phyloP scores from a whole-genome alignment of 352 stramenopile species.

The Globisporangium paroecandrum region DNA sequence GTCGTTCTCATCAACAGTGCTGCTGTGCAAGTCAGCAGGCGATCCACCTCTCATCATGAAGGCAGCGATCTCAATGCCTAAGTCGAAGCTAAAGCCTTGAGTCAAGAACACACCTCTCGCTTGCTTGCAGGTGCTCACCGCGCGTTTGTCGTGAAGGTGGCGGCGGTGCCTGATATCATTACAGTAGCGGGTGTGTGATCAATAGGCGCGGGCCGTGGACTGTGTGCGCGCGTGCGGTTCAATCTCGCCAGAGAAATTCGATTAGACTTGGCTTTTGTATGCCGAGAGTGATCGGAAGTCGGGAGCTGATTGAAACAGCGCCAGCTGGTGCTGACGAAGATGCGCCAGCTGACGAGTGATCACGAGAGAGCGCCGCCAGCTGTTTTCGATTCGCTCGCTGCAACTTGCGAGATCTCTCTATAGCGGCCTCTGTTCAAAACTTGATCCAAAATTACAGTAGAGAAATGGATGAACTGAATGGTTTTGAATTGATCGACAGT shows the following conservation, averaged over 20 bases:
- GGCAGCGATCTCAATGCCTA: neutral
- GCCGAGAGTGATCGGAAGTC: neutral
- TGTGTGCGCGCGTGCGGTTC: neutral
- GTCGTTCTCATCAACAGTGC: too few relatives aligned
- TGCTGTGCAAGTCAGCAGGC: neutral
- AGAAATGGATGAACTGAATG: conserved; percentile 2
- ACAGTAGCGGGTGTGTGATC: neutral
- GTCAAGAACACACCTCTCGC: neutral
- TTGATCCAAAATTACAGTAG: neutral
- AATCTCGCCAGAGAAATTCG: neutral
- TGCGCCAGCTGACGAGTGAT: conserved; percentile 1
- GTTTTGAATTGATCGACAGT: conserved; percentile 5
- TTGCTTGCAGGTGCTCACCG: neutral
- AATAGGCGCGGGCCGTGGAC: neutral
- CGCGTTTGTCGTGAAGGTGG: neutral
- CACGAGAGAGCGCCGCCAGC: neutral
- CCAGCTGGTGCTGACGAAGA: conserved; percentile 1
- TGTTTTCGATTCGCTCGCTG: conserved; percentile 1
- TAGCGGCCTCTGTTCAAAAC: neutral
- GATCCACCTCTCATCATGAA: neutral
- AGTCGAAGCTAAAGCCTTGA: neutral
- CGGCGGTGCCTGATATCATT: neutral
- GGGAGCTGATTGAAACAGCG: neutral
- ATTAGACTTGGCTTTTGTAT: neutral
- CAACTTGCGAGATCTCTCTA: neutral